Percentiles rank a stretch among this genome's conserved stretches.
Conservation (phyloP, 768 basidiomycete genomes). For the Scleroderma bovista region DNA sequence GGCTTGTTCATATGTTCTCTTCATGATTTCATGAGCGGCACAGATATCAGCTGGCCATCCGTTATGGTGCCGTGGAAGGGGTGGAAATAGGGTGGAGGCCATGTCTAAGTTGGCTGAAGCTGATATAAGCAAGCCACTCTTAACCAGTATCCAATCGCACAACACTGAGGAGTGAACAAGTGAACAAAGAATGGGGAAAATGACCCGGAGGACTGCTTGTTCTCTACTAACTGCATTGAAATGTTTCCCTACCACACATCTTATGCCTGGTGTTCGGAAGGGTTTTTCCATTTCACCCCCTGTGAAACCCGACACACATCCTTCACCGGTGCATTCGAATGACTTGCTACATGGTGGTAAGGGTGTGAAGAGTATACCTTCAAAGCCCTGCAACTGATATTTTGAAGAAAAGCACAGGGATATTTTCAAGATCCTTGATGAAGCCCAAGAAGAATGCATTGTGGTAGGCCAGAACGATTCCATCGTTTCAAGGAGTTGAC, state of each 20-base stretch:
- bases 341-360: not conserved
- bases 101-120: too few species aligned
- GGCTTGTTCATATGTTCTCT: slow-evolving; percentile 6
- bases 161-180: too few species aligned
- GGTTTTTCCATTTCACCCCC: too few species aligned
- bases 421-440: not conserved
- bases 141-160: too few species aligned
- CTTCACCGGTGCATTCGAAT: not conserved
- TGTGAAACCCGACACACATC: too few species aligned
- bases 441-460: not conserved
- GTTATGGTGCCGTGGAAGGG: slow-evolving; percentile 9
- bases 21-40: slow-evolving; percentile 7
- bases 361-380: not conserved
- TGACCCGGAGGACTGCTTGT: not conserved
- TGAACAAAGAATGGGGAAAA: not conserved
- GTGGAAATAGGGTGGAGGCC: too few species aligned
- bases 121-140: too few species aligned
- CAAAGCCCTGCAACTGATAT: not conserved
- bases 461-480: not conserved
- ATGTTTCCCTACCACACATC: too few species aligned
- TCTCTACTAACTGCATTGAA: not conserved
- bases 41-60: slow-evolving; percentile 8
- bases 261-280: too few species aligned
- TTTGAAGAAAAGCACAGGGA: not conserved
- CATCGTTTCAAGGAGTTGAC: not conserved